Evolutionary conservation across 2,329 filamentous ascomycete species (phyloP).

Genomic region (Colletotrichum sp.): DNA sequence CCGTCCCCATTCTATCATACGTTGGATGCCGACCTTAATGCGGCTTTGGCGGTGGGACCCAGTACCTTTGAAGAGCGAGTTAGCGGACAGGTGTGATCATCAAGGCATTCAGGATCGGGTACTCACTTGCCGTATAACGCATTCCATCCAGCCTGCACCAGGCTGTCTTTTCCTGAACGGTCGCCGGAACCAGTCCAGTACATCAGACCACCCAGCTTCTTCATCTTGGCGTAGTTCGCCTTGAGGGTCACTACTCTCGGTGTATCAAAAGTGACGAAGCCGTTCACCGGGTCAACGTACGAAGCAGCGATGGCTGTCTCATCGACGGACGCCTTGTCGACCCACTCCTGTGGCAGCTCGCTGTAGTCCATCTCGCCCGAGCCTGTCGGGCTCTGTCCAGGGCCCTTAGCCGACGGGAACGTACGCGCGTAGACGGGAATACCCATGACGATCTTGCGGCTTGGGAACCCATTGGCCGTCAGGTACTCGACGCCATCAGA

Average conservation of each 20-base stretch:
- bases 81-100: neutral
- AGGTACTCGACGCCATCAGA: slow-evolving; percentile 62
- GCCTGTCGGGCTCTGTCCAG: slow-evolving; percentile 56
- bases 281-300: slow-evolving; percentile 50
- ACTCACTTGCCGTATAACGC: slow-evolving; percentile 39
- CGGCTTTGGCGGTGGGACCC: neutral
- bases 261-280: slow-evolving; percentile 70
- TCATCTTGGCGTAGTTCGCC: slow-evolving; percentile 60
- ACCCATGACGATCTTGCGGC: slow-evolving; percentile 65
- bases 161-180: slow-evolving; percentile 54
- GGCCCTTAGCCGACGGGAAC: slow-evolving; percentile 58
- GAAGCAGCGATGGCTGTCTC: slow-evolving; percentile 59
- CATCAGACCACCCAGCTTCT: slow-evolving; percentile 65
- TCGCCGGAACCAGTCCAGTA: slow-evolving; percentile 73
- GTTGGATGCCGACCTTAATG: neutral
- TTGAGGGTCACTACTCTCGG: slow-evolving; percentile 65
- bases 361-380: slow-evolving; percentile 65
- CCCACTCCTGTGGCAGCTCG: slow-evolving; percentile 61
- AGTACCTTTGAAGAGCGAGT: neutral
- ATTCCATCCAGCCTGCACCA: slow-evolving; percentile 65
- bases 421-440: slow-evolving; percentile 67
- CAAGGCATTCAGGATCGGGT: neutral
- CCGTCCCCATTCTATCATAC: neutral
- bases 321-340: slow-evolving; percentile 47
- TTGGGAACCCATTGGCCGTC: slow-evolving; percentile 55